Percentiles rank a stretch among this genome's conserved stretches.
These are phyloP conservation scores for Elsinoe arachidis DNA, from an alignment of 2,329 filamentous ascomycete species.

Conservation along the genomic window DNA sequence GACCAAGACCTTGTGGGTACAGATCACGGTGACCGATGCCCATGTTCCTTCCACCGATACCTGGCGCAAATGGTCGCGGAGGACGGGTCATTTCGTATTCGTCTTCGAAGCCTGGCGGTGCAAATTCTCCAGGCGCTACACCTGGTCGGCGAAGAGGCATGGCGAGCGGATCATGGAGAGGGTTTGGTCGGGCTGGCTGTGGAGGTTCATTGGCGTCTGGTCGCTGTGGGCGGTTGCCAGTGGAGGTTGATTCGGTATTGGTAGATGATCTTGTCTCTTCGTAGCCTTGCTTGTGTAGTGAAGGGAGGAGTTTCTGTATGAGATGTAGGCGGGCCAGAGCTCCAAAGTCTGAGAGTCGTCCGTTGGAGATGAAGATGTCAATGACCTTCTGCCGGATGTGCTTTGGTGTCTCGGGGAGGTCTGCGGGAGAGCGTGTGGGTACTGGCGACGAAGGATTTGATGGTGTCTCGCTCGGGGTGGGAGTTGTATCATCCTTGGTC, in stretches of 20 bases:
- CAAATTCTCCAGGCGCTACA: slow-evolving; percentile 60
- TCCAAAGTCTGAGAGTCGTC: slow-evolving; percentile 60
- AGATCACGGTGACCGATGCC: slow-evolving; percentile 75
- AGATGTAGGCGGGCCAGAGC: slow-evolving; percentile 66
- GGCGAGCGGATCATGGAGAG: slow-evolving; percentile 52
- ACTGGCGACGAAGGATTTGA: slow-evolving; percentile 27
- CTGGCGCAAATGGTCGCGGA: slow-evolving; percentile 37
- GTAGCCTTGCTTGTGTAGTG: slow-evolving; percentile 69
- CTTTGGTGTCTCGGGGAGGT: background rate
- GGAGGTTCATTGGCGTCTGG: slow-evolving; percentile 41
- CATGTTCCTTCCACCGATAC: slow-evolving; percentile 31
- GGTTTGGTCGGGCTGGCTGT: slow-evolving; percentile 59
- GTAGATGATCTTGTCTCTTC: slow-evolving; percentile 44
- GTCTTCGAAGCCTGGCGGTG: slow-evolving; percentile 87
- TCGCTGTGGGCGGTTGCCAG: slow-evolving; percentile 14
- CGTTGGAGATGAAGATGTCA: slow-evolving; percentile 64
- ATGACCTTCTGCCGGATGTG: slow-evolving; percentile 28
- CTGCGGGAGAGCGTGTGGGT: slow-evolving; percentile 15
- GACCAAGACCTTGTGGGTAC: slow-evolving; percentile 77
- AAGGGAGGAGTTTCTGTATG: slow-evolving; percentile 71
- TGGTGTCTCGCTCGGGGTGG: slow-evolving; percentile 31
- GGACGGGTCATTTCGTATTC: slow-evolving; percentile 75
- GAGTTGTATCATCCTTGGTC: slow-evolving; percentile 30
- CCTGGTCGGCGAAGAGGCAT: slow-evolving; percentile 51
- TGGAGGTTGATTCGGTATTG: slow-evolving; percentile 14